phyloP scores from a whole-genome alignment of 768 basidiomycete genomes.

The Termitomyces titanicus region DNA sequence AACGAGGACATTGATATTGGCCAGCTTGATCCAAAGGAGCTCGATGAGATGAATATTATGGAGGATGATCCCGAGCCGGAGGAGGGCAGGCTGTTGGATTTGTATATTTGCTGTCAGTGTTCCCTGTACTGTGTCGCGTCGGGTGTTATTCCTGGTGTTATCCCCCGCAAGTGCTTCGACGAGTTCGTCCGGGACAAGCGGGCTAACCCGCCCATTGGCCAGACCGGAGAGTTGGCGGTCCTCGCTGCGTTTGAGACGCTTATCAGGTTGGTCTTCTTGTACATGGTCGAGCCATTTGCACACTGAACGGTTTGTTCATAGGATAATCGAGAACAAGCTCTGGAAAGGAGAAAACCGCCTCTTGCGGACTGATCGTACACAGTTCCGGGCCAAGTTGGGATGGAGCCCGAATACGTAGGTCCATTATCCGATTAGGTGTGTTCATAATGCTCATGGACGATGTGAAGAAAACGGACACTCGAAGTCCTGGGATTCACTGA shows the following conservation, averaged over 20 bases:
- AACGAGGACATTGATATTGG: constrained; percentile 16
- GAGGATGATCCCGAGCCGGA: constrained; percentile 29
- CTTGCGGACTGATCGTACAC: constrained; percentile 5
- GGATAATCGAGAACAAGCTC: constrained; percentile 71
- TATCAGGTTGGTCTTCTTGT: constrained; percentile 46
- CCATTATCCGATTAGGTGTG: constrained; percentile 43
- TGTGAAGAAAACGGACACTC: constrained; percentile 41
- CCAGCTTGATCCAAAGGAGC: constrained; percentile 30
- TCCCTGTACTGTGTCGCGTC: constrained; percentile 70
- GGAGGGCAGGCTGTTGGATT: constrained; percentile 61
- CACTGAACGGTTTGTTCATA: constrained; percentile 17
- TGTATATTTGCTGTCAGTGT: constrained; percentile 86
- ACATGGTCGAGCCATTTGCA: too few species aligned
- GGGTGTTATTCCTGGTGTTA: constrained; percentile 67
- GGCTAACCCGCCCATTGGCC: constrained; percentile 53
- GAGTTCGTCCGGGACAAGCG: constrained; percentile 61
- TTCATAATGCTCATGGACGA: constrained; percentile 23
- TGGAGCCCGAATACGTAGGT: constrained; percentile 12
- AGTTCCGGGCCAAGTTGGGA: constrained; percentile 9
- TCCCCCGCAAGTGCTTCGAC: constrained; percentile 59
- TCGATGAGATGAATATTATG: constrained; percentile 29
- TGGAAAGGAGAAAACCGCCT: constrained; percentile 59
- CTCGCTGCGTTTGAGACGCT: constrained; percentile 62
- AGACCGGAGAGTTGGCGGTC: constrained; percentile 52
- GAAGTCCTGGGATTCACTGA: constrained; percentile 40